Conservation (phyloP, 2,329 filamentous ascomycete genomes). For the Periconia sp. region DNA sequence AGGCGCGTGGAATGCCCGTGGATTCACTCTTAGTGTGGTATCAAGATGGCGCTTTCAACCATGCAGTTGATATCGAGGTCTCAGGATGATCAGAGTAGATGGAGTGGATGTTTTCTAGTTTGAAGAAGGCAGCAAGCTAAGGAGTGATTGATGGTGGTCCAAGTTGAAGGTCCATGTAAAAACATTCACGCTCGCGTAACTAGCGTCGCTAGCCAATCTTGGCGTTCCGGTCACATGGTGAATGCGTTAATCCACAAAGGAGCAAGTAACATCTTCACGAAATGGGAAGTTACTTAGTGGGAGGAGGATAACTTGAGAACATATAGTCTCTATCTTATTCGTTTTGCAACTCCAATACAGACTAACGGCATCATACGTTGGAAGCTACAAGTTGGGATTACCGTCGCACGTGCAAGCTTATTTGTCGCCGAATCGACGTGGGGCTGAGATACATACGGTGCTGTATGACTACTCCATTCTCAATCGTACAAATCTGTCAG, state of each 20-base stretch:
- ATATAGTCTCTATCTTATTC: no score
- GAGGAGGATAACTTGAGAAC: no score
- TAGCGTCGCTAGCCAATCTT: conserved; percentile 31
- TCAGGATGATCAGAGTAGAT: conserved; percentile 26
- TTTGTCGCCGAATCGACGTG: no score
- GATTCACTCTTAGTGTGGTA: conserved; percentile 1
- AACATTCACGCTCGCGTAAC: conserved; percentile 44
- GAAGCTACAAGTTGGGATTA: no score
- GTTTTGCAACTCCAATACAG: no score
- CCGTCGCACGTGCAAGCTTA: no score
- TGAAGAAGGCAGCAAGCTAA: conserved; percentile 14
- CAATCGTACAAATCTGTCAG: no score
- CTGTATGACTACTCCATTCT: no score
- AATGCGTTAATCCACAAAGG: conserved; percentile 6
- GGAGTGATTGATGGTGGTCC: conserved; percentile 23
- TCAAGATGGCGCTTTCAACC: neutral
- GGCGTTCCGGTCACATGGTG: conserved; percentile 32
- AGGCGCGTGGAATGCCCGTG: conserved; percentile 24
- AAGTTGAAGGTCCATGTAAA: conserved; percentile 36
- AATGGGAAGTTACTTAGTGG: no score
- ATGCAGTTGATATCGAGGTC: neutral
- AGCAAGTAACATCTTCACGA: neutral
- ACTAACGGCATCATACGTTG: no score
- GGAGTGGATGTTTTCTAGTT: conserved; percentile 19
- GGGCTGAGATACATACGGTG: no score